Evolutionary conservation across 352 stramenopile species (phyloP).

Genomic region (Saprolegnia parasitica): DNA sequence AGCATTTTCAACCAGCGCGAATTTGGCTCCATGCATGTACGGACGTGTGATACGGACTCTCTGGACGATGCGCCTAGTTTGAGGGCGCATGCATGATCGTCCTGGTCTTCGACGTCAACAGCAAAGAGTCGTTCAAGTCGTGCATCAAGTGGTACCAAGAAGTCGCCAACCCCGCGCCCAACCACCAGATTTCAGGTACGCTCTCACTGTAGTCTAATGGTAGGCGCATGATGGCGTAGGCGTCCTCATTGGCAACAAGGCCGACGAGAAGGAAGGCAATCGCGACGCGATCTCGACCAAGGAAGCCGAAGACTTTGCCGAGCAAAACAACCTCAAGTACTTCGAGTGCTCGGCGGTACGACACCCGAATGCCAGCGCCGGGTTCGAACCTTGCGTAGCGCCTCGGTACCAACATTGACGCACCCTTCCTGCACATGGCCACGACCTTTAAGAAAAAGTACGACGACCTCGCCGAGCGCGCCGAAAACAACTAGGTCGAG

Average conservation of each 20-base stretch:
- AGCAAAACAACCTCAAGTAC: conserved; percentile 75
- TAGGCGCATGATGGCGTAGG: conserved; percentile 33
- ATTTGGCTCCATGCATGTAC: conserved; percentile 74
- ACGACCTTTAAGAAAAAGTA: conserved; percentile 86
- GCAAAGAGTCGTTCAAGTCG: conserved; percentile 83
- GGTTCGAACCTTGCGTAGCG: conserved; percentile 48
- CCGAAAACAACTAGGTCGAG: conserved; percentile 21
- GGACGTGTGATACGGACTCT: background rate
- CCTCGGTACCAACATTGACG: conserved; percentile 67
- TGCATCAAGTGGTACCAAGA: conserved; percentile 80
- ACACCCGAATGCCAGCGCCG: too few species aligned
- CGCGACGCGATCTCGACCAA: conserved; percentile 63
- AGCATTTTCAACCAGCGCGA: conserved; percentile 93
- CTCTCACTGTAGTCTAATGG: background rate
- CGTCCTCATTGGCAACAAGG: conserved; percentile 75
- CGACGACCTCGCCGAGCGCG: conserved; percentile 33
- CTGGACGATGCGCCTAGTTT: background rate
- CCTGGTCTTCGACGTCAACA: conserved; percentile 82
- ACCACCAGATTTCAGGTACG: conserved; percentile 67
- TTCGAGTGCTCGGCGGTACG: conserved; percentile 73
- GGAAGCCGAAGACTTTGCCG: conserved; percentile 62
- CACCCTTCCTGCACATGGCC: conserved; percentile 71
- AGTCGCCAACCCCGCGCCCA: conserved; percentile 59
- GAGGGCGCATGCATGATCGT: conserved; percentile 67
- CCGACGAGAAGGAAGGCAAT: conserved; percentile 69